These are phyloP conservation scores for Syncephalastrum contaminatum DNA, from an alignment of 371 early-diverging fungal species.

Conservation along the genomic window DNA sequence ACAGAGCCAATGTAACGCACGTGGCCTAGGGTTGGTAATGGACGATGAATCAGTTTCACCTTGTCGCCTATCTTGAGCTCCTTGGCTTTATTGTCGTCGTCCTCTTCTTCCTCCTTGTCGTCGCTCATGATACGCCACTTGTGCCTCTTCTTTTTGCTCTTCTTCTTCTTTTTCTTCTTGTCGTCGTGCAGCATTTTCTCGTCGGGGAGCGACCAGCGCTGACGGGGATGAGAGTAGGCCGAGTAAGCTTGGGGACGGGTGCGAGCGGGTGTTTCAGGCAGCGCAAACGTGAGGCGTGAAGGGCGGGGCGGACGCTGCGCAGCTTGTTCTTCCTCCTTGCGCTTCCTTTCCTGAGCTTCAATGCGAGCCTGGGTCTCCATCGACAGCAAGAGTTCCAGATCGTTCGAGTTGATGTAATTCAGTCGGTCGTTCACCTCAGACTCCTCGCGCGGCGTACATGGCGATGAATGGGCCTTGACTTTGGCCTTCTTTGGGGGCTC, in stretches of 20 bases:
- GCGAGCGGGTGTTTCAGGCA: constrained; percentile 25
- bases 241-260: neutral
- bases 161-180: constrained; percentile 9
- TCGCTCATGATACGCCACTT: constrained; percentile 3
- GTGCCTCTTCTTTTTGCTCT: constrained; percentile 4
- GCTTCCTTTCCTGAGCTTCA: constrained; percentile 15
- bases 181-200: constrained; percentile 10
- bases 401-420: neutral
- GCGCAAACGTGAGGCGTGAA: constrained; percentile 19
- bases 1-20: constrained; percentile 29
- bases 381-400: constrained; percentile 33
- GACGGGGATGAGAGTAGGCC: constrained; percentile 10
- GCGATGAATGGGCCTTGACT: no score
- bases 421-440: no score
- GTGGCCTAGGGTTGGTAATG: constrained; percentile 25
- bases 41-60: constrained; percentile 25
- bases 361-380: constrained; percentile 37
- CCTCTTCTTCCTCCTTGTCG: constrained; percentile 3
- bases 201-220: constrained; percentile 18
- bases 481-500: no score
- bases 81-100: neutral
- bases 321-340: no score
- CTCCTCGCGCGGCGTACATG: no score
- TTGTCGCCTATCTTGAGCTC: constrained; percentile 17
- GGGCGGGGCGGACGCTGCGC: no score